Conservation (phyloP, 768 basidiomycete genomes). For the Chlorophyllum brunneum region DNA sequence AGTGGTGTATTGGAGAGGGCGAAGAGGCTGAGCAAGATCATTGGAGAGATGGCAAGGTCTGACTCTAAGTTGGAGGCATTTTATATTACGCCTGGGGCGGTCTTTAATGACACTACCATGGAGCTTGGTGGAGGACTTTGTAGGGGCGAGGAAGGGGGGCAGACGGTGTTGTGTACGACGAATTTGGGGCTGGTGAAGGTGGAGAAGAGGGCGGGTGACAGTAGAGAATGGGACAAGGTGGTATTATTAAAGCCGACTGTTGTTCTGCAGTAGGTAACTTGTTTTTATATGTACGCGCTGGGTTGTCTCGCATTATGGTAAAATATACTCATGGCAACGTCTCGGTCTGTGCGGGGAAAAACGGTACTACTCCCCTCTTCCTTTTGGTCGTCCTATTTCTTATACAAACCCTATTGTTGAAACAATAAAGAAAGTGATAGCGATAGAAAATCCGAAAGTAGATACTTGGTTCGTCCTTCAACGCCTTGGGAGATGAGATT, state of each 20-base stretch:
- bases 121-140: too few relatives aligned
- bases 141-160: conserved; percentile 19
- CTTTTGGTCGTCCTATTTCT: neutral
- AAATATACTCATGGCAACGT: too few relatives aligned
- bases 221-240: conserved; percentile 44
- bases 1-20: conserved; percentile 40
- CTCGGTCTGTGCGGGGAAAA: too few relatives aligned
- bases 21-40: conserved; percentile 48
- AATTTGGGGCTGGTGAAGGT: conserved; percentile 48
- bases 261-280: too few relatives aligned
- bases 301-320: too few relatives aligned
- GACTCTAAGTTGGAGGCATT: conserved; percentile 57
- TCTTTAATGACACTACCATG: conserved; percentile 40
- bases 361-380: too few relatives aligned
- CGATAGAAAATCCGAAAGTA: neutral
- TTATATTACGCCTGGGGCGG: conserved; percentile 37
- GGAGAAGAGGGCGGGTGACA: conserved; percentile 34
- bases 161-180: conserved; percentile 53
- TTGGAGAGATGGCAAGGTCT: conserved; percentile 53
- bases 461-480: too few relatives aligned
- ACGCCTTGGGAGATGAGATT: too few relatives aligned
- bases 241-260: conserved; percentile 53
- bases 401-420: neutral
- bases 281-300: too few relatives aligned
- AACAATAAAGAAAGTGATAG: neutral